Percentiles rank a stretch among this genome's conserved stretches.
Evolutionary conservation across 768 basidiomycete species (phyloP).

Genomic region (Scleroderma bovista): DNA sequence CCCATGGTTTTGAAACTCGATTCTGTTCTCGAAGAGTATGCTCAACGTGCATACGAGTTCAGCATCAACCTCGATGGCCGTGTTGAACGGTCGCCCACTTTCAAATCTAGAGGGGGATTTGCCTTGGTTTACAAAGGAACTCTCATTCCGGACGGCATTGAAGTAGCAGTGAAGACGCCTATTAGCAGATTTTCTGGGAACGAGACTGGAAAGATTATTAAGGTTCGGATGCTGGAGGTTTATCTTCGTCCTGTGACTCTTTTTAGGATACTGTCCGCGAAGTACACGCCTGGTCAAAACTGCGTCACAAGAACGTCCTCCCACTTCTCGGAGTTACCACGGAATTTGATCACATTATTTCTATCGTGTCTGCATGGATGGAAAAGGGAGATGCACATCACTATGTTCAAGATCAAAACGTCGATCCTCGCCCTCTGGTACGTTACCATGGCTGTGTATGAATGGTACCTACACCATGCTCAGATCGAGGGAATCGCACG

Average conservation of each 20-base stretch:
- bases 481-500: constrained; percentile 33
- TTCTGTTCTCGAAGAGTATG: neutral
- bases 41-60: neutral
- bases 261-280: neutral
- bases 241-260: neutral
- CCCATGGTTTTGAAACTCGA: too few relatives aligned
- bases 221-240: neutral
- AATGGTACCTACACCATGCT: neutral
- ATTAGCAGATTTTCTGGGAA: neutral
- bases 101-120: neutral
- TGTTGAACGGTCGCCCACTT: neutral
- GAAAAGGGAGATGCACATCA: neutral
- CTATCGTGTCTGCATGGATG: neutral
- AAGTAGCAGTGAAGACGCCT: neutral
- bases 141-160: neutral
- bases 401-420: neutral
- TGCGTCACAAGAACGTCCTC: neutral
- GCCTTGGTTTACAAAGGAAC: neutral
- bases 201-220: neutral
- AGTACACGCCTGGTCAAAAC: neutral
- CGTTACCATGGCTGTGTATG: neutral
- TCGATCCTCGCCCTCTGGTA: neutral
- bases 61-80: neutral
- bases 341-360: neutral
- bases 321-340: neutral